Evolutionary conservation across 257 asterid species (phyloP), one percentile per base, ranked within the genome.

Genomic region (Ilex asprella): DNA sequence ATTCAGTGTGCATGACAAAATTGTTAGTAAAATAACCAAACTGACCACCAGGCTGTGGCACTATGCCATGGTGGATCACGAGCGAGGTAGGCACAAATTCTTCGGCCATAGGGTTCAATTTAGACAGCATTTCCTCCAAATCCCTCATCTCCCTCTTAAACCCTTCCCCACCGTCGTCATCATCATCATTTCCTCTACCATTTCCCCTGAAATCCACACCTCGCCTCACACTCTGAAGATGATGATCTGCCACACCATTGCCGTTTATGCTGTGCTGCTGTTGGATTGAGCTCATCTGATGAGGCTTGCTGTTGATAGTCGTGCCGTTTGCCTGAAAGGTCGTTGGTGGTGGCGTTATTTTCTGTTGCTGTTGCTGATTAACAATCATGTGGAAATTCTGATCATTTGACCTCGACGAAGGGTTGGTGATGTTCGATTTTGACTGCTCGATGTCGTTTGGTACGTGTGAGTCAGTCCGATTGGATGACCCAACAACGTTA

Each of bases 21-120:
- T 35, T 51, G 57, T 30, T 57, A 46, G 63, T 56, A 31, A 41
- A 54, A 65, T 43, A 65, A 41, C 70, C 70, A 30, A 65, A 57
- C n/a, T 27, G 61, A 56, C 87, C 87, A 2, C 81, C 84, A 7
- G 73, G 74, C 1, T 75, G 78, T 31, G 75, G 70, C 62, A 78
- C 7, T 67, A 78, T 10, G 27, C 27, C 1, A 21, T 21, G 27
- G 27, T 21, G 27, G 27, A 0, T 21, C 27, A 21, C 27, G 27
- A 21, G 27, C 27, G 27, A 7, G 88, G 91, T 65, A 2, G 94
- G 89, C 46, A 83, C 91, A 73, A 83, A 86, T 67, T 83, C 95
- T 73, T 78, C 64, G 9, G 95, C 95, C 91, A 81, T 81, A 10
- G 91, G 95, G 69, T 86, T 86, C 71, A 83, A 61, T 67, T 83